Base-by-base conservation (phyloP, 768 basidiomycete genomes). In the Phanerochaete carnosa region DNA sequence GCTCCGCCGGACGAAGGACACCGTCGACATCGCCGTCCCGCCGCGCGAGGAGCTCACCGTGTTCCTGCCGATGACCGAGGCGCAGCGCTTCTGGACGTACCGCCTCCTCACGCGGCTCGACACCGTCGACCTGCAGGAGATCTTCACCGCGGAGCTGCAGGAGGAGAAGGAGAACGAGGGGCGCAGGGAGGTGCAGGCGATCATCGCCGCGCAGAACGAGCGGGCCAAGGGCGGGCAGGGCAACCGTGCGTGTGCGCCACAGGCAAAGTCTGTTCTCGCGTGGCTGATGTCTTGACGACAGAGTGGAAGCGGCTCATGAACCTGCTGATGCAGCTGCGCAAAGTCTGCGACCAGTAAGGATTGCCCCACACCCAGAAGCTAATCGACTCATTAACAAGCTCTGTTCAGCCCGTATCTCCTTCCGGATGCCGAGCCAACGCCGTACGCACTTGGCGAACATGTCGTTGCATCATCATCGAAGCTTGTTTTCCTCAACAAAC, bases 271-370 rank as follows among this genome's bases (percentile, higher is more conserved):
- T 35, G 35, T 35, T 15, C 23, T 43, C 19, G 0, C 28, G 23
- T 30, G 37, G 19, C 6, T n/a, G 25, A 8, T 23, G n/a, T 11
- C 22, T 55, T 25, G 37, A n/a, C 26, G 1, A n/a, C 60, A 84
- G 83, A 76, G 56, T 86, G 81, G 79, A 78, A 73, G 58, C 79
- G 79, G 61, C 74, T 86, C 46, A 85, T 85, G 81, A 88, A 87
- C 69, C 75, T 90, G n/a, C 69, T 90, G 49, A 81, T 90, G 77
- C 88, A 90, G 70, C 74, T 90, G 12, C 79, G 88, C 47, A 82
- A 83, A 75, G 80, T 88, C 51, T 90, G 88, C 70, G 86, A 88
- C 66, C 88, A 90, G 82, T 84, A 63, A 32, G 83, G 68, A 46
- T 16, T 5, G 22, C 50, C 3, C 19, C 15, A 3, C 1, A n/a